Base-by-base conservation (phyloP, 495 filamentous ascomycete genomes). In the Amniculicola lignicola region DNA sequence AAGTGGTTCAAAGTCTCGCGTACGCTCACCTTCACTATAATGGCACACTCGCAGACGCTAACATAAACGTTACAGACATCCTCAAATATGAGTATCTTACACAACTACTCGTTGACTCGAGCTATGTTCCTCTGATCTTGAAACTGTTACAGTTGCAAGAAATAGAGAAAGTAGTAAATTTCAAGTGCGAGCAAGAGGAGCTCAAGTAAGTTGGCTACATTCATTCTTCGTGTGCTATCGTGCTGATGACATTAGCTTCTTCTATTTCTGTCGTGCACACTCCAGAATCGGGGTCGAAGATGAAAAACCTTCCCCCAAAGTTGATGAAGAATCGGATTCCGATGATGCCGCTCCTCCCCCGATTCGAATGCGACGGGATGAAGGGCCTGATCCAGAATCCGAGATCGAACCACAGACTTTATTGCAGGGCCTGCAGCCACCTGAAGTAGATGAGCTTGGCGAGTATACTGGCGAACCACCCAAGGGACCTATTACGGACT, bases 1-100 rank as follows among this genome's bases (percentile, higher is more conserved):
- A 97, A 96, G 72, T 98, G 93, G 93, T 89, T 97, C 67, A 94
- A 96, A 69, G 76, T 92, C 58, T 95, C 89, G 55, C 92, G 91
- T 95, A 73, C 75, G 12, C 25, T 51, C 40, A 24, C 25, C 16
- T 50, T 36, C 27, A 42, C 18, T 15, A n/a, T 22, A 14, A 15
- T 5, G 27, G 33, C 42, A 37, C n/a, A n/a, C 21, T 51, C 11
- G 12, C 4, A 14, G 12, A 22, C 54, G 40, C 46, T n/a, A 35
- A 19, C 11, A 28, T n/a, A n/a, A n/a, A n/a, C 0, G 19, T 11
- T 18, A 12, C 31, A 95, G 92, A 98, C 65, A 81, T 98, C 36
- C 74, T 98, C 55, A 95, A 95, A 67, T 96, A 91, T 58, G 93
- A 98, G 70, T 97, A 96, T 65, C 74, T 98, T 62, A 89, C 90